Percentiles rank a stretch among this genome's conserved stretches.
Conservation (phyloP, 1,284 basidiomycete genomes). For the Ceratobasidium sp. region DNA sequence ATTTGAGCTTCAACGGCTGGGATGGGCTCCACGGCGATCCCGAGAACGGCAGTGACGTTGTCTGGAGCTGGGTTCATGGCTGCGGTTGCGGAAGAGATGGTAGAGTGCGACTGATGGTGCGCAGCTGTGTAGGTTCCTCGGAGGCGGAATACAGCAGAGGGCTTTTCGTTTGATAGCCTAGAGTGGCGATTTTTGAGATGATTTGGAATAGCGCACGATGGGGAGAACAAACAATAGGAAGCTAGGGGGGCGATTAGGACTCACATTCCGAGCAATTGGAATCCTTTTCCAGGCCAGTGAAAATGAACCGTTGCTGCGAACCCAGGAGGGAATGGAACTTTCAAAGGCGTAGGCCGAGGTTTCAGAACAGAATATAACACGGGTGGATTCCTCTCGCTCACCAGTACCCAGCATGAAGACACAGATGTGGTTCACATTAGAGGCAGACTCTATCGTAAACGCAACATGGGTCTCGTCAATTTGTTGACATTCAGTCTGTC, state of each 20-base stretch:
- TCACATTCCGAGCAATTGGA: constrained; percentile 86
- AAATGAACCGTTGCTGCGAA: constrained; percentile 91
- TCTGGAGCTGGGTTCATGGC: constrained; percentile 52
- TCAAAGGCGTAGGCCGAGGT: constrained; percentile 20
- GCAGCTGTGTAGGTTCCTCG: constrained; percentile 66
- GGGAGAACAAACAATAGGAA: constrained; percentile 10
- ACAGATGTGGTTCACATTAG: constrained; percentile 85
- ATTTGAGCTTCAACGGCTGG: constrained; percentile 64
- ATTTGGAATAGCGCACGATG: background rate
- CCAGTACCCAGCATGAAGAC: constrained; percentile 86
- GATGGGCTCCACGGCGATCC: constrained; percentile 73
- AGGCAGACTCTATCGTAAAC: constrained; percentile 78
- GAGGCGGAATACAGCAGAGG: constrained; percentile 89
- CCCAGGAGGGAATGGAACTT: constrained; percentile 85
- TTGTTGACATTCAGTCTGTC: constrained; percentile 69
- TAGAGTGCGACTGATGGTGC: constrained; percentile 59
- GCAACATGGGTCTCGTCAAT: constrained; percentile 85
- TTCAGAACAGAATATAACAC: constrained; percentile 1
- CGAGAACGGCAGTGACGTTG: constrained; percentile 70
- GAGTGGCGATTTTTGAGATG: background rate
- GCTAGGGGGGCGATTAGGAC: constrained; percentile 51
- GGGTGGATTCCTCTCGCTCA: constrained; percentile 53
- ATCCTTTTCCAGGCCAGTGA: constrained; percentile 87
- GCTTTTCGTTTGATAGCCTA: constrained; percentile 90
- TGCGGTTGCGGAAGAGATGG: constrained; percentile 58